Conservation (phyloP, 805 yeast species). For the Starmerella stigmatis region DNA sequence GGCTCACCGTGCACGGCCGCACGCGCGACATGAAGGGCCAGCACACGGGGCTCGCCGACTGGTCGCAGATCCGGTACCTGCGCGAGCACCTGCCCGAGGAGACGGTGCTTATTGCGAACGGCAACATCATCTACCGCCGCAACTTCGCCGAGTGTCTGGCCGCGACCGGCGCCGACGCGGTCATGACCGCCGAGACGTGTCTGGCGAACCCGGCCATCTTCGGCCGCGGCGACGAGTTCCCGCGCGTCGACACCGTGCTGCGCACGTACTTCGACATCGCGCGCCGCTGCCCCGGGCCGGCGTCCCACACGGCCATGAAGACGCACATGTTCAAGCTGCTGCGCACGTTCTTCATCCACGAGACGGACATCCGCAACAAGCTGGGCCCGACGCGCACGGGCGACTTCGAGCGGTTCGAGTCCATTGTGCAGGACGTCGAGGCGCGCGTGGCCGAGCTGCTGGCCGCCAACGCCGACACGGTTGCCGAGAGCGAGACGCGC, state of each 20-base stretch:
- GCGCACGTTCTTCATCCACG: constrained; percentile 65
- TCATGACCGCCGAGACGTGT: constrained; percentile 96
- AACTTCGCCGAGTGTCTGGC: constrained; percentile 64
- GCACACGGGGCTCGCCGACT: constrained; percentile 87
- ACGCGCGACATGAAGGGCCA: constrained; percentile 98
- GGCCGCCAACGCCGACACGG: constrained; percentile 26
- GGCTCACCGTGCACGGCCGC: constrained; percentile 88
- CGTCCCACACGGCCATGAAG: constrained; percentile 76
- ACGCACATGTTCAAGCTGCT: constrained; percentile 83
- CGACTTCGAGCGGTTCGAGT: constrained; percentile 42
- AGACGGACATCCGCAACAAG: constrained; percentile 65
- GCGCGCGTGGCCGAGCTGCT: constrained; percentile 47
- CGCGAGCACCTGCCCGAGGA: constrained; percentile 70
- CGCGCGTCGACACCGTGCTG: constrained; percentile 71
- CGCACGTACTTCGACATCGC: constrained; percentile 86
- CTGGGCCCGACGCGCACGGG: constrained; percentile 48
- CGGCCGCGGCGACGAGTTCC: constrained; percentile 57
- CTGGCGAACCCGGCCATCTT: constrained; percentile 89
- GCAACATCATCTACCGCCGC: constrained; percentile 82
- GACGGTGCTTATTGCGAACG: constrained; percentile 87
- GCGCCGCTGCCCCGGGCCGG: constrained; percentile 48
- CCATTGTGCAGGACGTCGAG: constrained; percentile 58
- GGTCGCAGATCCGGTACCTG: constrained; percentile 66
- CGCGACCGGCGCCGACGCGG: constrained; percentile 67
- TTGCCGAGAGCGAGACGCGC: constrained; percentile 36